Base-by-base conservation (phyloP, 2,329 filamentous ascomycete genomes). In the Verticillium isaacii region DNA sequence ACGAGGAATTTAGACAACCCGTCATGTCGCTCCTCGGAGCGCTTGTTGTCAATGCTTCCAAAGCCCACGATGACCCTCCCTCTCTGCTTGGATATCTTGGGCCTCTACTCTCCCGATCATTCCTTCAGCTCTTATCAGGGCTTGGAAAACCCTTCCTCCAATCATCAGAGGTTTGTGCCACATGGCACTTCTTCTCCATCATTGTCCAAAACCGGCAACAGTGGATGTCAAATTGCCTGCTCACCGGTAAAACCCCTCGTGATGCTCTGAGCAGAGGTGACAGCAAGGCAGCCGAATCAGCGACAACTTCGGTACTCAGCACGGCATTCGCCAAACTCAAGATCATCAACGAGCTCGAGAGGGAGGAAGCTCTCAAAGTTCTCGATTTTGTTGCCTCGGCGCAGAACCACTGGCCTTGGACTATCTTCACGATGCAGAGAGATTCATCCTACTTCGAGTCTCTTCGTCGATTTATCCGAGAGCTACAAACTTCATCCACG, bases 321-420 rank as follows among this genome's bases (percentile, higher is more conserved):
- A 85, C 86, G 61, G 94, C 93, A 0, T 80, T 97, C 36, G 84
- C 89, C 55, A 83, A 86, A 62, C 79, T 98, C 41, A 83, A 85
- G 19, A 81, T 81, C 12, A 86, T 97, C 63, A 82, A 84, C 29
- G 79, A 84, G 1, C 73, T 93, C 25, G 81, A 89, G 9, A 81
- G 84, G n/a, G 78, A 80, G 37, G 85, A 92, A 65, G 86, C 89
- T 4, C 78, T 93, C 25, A 87, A 90, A 1, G 87, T 97, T 68
- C 81, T 99, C 17, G 89, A 94, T 68, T 98, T 98, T 72, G 86
- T 97, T 41, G 88, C 91, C 2, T 87, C 90, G 2, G 91, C 94
- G 5, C 93, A 97, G 71, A 95, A 97, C 73, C 91, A 93, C 71
- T 98, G 94, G 94, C 90, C 93, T 1, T 97, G 94, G 92, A 93